These are phyloP conservation scores for Xylaria sp. DNA, from an alignment of 2,329 filamentous ascomycete species.

Conservation along the genomic window DNA sequence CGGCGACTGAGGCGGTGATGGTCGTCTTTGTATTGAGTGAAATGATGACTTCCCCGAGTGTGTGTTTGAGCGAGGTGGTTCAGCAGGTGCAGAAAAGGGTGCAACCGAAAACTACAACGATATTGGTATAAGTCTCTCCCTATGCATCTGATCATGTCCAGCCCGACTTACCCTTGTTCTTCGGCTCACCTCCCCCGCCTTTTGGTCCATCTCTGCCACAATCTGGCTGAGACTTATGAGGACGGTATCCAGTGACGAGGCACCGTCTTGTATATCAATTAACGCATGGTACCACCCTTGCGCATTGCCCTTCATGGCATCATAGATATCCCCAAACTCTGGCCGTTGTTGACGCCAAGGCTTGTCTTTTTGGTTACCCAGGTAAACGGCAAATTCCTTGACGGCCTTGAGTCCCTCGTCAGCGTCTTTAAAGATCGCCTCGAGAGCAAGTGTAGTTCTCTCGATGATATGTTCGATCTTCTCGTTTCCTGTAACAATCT, in stretches of 20 bases:
- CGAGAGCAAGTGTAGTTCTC: slow-evolving; percentile 80
- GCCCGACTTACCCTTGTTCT: slow-evolving; percentile 73
- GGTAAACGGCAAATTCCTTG: slow-evolving; percentile 79
- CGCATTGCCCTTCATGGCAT: slow-evolving; percentile 92
- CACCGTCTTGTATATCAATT: slow-evolving; percentile 77
- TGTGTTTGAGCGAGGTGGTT: slow-evolving; percentile 36
- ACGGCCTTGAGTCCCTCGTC: slow-evolving; percentile 81
- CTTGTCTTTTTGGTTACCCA: slow-evolving; percentile 72
- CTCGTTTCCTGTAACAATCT: slow-evolving; percentile 88
- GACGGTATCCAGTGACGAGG: slow-evolving; percentile 74
- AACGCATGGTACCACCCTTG: slow-evolving; percentile 90
- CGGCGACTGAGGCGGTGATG: slow-evolving; percentile 30
- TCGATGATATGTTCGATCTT: slow-evolving; percentile 89
- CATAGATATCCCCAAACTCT: slow-evolving; percentile 76
- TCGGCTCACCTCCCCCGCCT: slow-evolving; percentile 84
- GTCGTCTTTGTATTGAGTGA: slow-evolving; percentile 40
- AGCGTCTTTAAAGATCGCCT: slow-evolving; percentile 82
- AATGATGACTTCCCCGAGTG: slow-evolving; percentile 40
- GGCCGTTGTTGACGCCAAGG: slow-evolving; percentile 71
- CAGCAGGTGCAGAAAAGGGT: slow-evolving; percentile 46
- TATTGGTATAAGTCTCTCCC: slow-evolving; percentile 21
- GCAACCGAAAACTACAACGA: slow-evolving; percentile 46
- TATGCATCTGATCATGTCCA: not conserved
- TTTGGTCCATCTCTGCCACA: slow-evolving; percentile 85
- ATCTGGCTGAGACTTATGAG: slow-evolving; percentile 80